Conservation (phyloP, 129 eudicot genomes). For the Chrysanthemum lavandulifolium region DNA sequence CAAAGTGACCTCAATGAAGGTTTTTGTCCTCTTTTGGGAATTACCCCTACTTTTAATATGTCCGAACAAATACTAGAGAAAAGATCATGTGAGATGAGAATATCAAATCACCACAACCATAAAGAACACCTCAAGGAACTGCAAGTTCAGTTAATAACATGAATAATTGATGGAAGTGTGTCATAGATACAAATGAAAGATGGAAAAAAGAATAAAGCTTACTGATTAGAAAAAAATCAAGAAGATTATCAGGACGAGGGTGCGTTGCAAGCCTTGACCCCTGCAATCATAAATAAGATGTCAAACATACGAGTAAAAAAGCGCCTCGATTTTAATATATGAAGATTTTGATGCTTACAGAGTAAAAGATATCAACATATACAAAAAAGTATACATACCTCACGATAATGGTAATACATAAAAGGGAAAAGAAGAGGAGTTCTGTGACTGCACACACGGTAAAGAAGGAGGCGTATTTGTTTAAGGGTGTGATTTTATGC, state of each 20-base stretch:
- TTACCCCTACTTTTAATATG: constrained; percentile 93
- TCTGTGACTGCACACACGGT: no score
- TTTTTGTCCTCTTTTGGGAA: no score
- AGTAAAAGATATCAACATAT: background rate
- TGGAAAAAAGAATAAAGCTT: constrained; percentile 25
- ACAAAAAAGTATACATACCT: constrained; percentile 45
- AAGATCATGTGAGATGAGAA: constrained; percentile 99
- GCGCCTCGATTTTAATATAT: background rate
- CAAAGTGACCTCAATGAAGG: no score
- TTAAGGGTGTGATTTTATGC: no score
- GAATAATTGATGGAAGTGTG: constrained; percentile 2
- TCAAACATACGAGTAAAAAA: background rate
- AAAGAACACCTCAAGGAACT: constrained; percentile 93
- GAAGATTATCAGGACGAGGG: constrained; percentile 76
- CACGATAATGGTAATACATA: constrained; percentile 74
- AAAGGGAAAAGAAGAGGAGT: no score
- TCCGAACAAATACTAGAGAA: constrained; percentile 85
- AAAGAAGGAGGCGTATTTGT: no score
- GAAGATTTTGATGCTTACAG: background rate
- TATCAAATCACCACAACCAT: constrained; percentile 97
- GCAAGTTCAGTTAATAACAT: constrained; percentile 31
- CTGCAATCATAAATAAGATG: constrained; percentile 32
- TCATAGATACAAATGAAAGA: background rate
- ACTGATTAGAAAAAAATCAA: constrained; percentile 71
- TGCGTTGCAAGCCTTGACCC: constrained; percentile 87